Evolutionary conservation across 352 stramenopile genomes (phyloP), one percentile per base, ranked within the genome.

Genomic region (Phytophthora litchii): DNA sequence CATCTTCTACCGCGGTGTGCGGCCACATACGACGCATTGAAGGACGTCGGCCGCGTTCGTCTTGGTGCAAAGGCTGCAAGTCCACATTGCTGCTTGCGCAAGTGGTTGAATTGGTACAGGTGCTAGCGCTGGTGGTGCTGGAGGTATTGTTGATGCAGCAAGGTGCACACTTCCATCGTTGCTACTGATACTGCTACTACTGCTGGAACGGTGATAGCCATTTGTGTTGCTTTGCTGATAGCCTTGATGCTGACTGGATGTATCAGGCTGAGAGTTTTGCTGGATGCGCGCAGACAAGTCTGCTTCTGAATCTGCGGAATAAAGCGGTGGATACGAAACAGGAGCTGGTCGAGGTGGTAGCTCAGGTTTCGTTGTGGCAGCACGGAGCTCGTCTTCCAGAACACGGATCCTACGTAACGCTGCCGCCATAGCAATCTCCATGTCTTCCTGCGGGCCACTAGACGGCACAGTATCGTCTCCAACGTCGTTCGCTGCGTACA

Each of bases 11-110:
- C 77, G 71, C 14, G 70, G 78, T 8, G 80, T 66, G 16, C 83
- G 83, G 6, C 85, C 85, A 50, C 85, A 94, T 3, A 94, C 81
- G 23, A 79, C 54, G 63, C 85, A 94, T 65, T 86, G 88, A 34
- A 72, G 36, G 0, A 70, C 60, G 27, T 79, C 56, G 10, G 43
- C 45, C 17, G 34, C 23, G 52, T 94, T 94, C 10, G 71, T 61
- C 54, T 92, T 94, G 21, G 81, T 78, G 67, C 85, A 94, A 43
- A 94, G 72, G 17, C 55, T 67, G 36, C 85, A 94, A n/a, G 72
- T 72, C 85, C 85, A 94, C 14, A 62, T 66, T 32, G 58, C 42
- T 13, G 62, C 42, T 35, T 50, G n/a, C 25, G 57, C 32, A 21
- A 64, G 49, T 32, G 50, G 14, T 32, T 65, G 58, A 3, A 45